Evolutionary conservation across 352 stramenopile species (phyloP), one percentile per base, ranked within the genome.

Genomic region (Phytophthora sansomeana): DNA sequence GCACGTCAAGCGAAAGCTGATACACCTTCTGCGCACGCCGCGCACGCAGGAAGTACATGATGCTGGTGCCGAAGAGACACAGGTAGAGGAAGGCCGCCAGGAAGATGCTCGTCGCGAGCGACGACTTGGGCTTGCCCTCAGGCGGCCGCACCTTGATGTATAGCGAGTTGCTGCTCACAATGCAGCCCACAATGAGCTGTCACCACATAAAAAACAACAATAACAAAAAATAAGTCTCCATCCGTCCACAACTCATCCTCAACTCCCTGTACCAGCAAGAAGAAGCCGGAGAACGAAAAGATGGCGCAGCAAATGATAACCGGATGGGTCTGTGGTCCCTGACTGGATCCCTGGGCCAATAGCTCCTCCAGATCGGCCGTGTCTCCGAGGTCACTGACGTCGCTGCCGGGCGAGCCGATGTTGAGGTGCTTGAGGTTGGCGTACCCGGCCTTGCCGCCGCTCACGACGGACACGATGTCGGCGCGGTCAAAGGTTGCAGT

Each of bases 1-100:
- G 87, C 30, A 96, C 84, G 63, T 94, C 87, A 38, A 96, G 82
- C 17, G 87, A 96, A 50, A 96, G 75, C 69, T 96, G 87, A 77
- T 94, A 96, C 28, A 96, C 87, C 63, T 96, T 96, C 38, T 94
- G 85, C 13, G 87, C 87, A 14, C 82, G 83, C 38, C 87, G 77
- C 21, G 85, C 84, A 36, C 85, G 82, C 46, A 92, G 62, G 61
- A 93, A 92, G 69, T 93, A 96, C 81, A 91, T 93, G 69, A 94
- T 75, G 69, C 87, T 96, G 30, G 81, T 92, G 51, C 87, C 85
- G 52, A 96, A 96, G 57, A 93, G 69, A 46, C 85, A 93, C 39
- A 96, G 63, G 54, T 96, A 96, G 38, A 96, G 75, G 63, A 93
- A 92, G 21, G 85, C 78, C 6, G 87, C 87, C 47, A 96, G 83